These are phyloP conservation scores for Cladophialophora bantiana DNA, from an alignment of 2,329 filamentous ascomycete genomes.

Conservation along the genomic window DNA sequence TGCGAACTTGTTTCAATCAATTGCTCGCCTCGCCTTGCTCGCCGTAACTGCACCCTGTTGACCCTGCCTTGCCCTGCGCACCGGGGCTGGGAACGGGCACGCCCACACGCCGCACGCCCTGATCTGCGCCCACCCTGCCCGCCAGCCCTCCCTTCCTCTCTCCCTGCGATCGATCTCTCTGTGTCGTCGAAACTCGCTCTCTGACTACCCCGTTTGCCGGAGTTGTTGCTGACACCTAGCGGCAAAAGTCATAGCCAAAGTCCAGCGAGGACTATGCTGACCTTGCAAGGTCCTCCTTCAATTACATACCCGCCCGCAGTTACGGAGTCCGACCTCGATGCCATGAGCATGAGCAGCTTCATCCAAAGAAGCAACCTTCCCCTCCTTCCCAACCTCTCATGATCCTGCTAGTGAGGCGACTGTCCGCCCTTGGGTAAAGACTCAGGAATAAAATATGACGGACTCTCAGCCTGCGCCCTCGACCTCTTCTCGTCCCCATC, in stretches of 20 bases:
- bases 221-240: slow-evolving; percentile 7
- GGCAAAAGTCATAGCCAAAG: neutral
- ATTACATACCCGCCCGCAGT: neutral
- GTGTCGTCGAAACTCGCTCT: neutral
- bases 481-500: slow-evolving; percentile 15
- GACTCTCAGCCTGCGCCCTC: slow-evolving; percentile 23
- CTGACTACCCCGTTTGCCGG: neutral
- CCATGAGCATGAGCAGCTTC: neutral
- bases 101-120: slow-evolving; percentile 2
- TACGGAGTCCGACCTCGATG: slow-evolving; percentile 11
- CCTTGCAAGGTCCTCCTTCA: slow-evolving; percentile 8
- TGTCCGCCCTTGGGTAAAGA: slow-evolving; percentile 10
- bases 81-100: slow-evolving; percentile 12
- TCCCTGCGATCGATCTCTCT: neutral
- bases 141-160: neutral
- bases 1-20: slow-evolving; percentile 17
- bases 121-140: too few species aligned
- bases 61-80: neutral
- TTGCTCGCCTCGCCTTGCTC: too few species aligned
- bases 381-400: slow-evolving; percentile 21
- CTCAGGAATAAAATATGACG: slow-evolving; percentile 27
- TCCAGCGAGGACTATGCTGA: slow-evolving; percentile 14
- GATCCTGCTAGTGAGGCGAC: slow-evolving; percentile 29
- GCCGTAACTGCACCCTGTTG: too few species aligned
- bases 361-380: neutral